A percentile compares a stretch with the other conserved stretches of the same genome.
Conservation (phyloP, 306 rosid genomes). For the Mucuna pruriens region DNA sequence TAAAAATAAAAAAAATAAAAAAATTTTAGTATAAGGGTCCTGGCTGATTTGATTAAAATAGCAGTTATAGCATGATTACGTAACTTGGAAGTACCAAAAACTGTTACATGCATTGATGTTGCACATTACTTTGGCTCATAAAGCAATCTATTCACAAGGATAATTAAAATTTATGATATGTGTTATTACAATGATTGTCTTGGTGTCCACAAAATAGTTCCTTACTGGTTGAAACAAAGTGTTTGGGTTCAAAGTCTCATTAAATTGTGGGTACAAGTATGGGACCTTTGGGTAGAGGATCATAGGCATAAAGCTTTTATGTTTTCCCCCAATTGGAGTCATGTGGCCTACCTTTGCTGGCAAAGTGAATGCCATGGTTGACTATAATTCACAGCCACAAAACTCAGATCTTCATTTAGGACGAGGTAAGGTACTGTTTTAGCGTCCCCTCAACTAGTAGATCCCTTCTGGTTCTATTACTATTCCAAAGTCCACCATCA, state of each 20-base stretch:
- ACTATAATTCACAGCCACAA: neutral
- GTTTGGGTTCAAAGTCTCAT: slow-evolving; percentile 1
- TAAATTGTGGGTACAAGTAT: neutral
- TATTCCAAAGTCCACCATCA: neutral
- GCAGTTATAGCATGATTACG: no score
- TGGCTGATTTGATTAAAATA: no score
- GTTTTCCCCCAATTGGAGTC: neutral
- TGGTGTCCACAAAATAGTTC: neutral
- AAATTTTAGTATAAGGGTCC: no score
- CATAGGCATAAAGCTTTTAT: neutral
- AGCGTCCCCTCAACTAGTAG: neutral
- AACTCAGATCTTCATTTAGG: slow-evolving; percentile 1
- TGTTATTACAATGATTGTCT: neutral
- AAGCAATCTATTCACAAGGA: neutral
- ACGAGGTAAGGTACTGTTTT: slow-evolving; percentile 32
- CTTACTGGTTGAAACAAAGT: neutral
- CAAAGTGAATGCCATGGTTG: slow-evolving; percentile 29
- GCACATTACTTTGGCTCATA: neutral
- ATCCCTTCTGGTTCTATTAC: neutral
- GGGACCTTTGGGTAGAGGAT: slow-evolving; percentile 26
- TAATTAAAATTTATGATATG: neutral
- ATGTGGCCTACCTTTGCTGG: neutral
- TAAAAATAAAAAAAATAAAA: no score
- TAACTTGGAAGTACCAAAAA: no score
- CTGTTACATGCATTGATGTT: no score